Base-by-base conservation (phyloP, 1,284 basidiomycete species). In the Cutaneotrichosporon sp. region DNA sequence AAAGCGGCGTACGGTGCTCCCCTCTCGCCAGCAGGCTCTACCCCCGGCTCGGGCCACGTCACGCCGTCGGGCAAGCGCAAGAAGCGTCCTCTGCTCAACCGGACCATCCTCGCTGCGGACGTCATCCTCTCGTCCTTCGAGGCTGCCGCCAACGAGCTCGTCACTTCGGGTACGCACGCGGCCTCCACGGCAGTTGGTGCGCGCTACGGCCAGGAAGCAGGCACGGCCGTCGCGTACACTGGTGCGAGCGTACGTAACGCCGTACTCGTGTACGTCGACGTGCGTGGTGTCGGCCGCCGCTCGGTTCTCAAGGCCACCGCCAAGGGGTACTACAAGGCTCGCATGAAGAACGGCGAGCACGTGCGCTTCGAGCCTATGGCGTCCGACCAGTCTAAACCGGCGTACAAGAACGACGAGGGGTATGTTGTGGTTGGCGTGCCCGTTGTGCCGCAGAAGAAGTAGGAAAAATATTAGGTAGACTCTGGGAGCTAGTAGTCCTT, bases 251-350 rank as follows among this genome's bases (percentile, higher is more conserved):
- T 82, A 2, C 82, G 85, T 63, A 91, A 91, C 79, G 86, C 90
- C 26, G 87, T 85, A 2, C 83, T 91, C 40, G 88, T 91, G 40
- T 91, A 91, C 75, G 84, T 91, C 60, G 89, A 91, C 74, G 83
- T 89, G 79, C 81, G 83, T 1, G 89, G 90, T 0, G 84, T 91
- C 38, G 90, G 88, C 4, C 80, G 89, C 66, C 81, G 85, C 55
- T 89, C 88, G 5, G 74, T 92, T 60, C 80, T 92, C 72, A 88
- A 84, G 81, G 69, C 70, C 9, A 76, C 76, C 4, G 77, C 77
- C 10, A 78, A 80, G 65, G 79, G 79, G 5, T 76, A 75, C 58
- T 71, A 81, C 68, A 79, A 79, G 65, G 74, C 77, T 5, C 64
- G 71, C 57, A 62, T 80, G 49, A 73, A 72, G 56, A 68, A 66